These are phyloP conservation scores for Nasturtium officinale DNA, from an alignment of 345 rosid species.

Conservation along the genomic window DNA sequence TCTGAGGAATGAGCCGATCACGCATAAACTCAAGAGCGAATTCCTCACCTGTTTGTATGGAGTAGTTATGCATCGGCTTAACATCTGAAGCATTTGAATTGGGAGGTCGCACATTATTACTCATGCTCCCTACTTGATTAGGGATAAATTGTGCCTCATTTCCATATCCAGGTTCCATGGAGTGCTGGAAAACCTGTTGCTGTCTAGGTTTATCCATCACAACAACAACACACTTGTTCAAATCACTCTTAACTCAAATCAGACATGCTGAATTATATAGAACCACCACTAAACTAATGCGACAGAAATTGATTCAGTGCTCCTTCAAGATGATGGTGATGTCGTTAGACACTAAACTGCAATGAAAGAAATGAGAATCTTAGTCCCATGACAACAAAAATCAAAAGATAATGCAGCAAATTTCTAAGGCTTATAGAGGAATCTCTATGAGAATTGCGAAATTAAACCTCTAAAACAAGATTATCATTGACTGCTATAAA, in stretches of 20 bases:
- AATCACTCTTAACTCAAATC: constrained; percentile 3
- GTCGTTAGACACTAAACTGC: constrained; percentile 11
- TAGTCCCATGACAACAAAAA: not conserved
- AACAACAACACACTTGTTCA: constrained; percentile 11
- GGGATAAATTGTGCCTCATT: constrained; percentile 46
- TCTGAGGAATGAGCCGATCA: constrained; percentile 65
- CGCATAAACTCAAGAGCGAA: constrained; percentile 89
- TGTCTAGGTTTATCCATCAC: constrained; percentile 55
- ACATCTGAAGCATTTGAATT: constrained; percentile 54
- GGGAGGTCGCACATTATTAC: constrained; percentile 47
- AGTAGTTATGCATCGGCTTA: constrained; percentile 71
- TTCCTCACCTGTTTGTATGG: constrained; percentile 93
- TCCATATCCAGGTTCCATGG: constrained; percentile 59
- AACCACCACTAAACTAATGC: not conserved
- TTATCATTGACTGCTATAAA: not conserved
- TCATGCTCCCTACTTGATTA: constrained; percentile 51
- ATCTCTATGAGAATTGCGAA: not conserved
- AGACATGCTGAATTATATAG: not conserved
- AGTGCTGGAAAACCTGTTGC: constrained; percentile 44
- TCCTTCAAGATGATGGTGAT: constrained; percentile 1
- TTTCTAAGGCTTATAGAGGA: not conserved
- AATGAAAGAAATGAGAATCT: constrained; percentile 4
- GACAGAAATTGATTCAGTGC: not conserved
- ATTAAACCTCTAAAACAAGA: not conserved
- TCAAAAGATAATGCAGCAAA: not conserved